These are phyloP conservation scores for Fusarium nanum DNA, from an alignment of 2,329 filamentous ascomycete genomes.

Conservation along the genomic window DNA sequence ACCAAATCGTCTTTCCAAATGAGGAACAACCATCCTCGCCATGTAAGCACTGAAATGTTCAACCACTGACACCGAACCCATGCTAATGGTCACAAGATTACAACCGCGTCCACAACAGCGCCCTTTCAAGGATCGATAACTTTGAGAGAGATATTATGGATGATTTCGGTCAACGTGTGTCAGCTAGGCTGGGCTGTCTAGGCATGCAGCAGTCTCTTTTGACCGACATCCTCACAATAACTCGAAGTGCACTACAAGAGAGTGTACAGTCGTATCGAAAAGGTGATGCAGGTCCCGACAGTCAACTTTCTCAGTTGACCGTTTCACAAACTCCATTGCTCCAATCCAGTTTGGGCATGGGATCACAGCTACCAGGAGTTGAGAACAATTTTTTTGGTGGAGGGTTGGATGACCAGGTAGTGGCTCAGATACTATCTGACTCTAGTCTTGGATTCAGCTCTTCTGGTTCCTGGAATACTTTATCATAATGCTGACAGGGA, in stretches of 20 bases:
- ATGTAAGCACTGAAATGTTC: slow-evolving; percentile 26
- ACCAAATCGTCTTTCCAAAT: slow-evolving; percentile 29
- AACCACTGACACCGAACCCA: background rate
- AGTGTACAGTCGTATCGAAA: slow-evolving; percentile 5
- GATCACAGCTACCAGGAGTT: background rate
- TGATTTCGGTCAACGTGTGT: slow-evolving; percentile 8
- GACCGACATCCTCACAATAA: background rate
- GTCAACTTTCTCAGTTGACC: background rate
- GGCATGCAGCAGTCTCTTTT: background rate
- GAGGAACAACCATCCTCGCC: slow-evolving; percentile 16
- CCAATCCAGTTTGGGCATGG: background rate
- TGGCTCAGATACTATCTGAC: slow-evolving; percentile 1
- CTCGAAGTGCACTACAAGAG: slow-evolving; percentile 2
- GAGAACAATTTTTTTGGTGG: background rate
- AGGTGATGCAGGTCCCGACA: background rate
- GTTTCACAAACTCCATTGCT: background rate
- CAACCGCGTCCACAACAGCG: background rate
- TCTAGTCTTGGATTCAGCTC: background rate
- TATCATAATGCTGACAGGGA: background rate
- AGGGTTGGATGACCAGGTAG: background rate
- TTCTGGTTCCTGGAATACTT: background rate
- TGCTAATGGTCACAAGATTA: slow-evolving; percentile 26
- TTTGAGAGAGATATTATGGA: slow-evolving; percentile 5
- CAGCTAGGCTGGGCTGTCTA: background rate
- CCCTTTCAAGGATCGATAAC: background rate